Evolutionary conservation across 2,329 filamentous ascomycete genomes (phyloP), one percentile per base, ranked within the genome.

Genomic region (Phialophora macrospora): DNA sequence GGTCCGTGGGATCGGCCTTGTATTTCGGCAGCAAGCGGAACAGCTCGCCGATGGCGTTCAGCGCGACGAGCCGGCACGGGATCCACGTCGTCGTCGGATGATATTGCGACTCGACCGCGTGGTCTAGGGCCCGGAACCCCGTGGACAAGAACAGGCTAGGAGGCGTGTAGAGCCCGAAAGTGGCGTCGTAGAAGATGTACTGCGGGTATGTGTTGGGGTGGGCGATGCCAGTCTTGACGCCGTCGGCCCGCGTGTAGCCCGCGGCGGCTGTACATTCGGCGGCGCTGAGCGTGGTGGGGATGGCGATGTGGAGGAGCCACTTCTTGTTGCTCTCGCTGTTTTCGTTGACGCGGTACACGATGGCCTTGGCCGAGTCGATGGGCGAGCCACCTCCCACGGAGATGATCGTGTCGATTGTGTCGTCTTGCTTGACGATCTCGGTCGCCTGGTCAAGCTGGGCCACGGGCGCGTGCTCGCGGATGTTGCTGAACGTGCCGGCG

Each of bases 391-490:
- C 84, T 5, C 84, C 84, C 20, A 87, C 80, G 51, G 77, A 80
- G 64, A 87, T 83, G 52, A 87, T 79, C 0, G 83, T 85, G 71
- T 86, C 84, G 59, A 86, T 81, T 38, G 70, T 75, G 1, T 71
- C 55, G 66, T 85, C 81, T 17, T 78, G 74, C 52, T 76, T 68
- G 6, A 86, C 81, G 1, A 80, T 69, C 12, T 80, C 74, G 0
- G 82, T 83, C 1, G 84, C 83, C 70, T 83, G 77, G 70, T 85
- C 83, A 0, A 86, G 76, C 52, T 85, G 76, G 3, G 80, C 80
- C n/a, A 85, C 76, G 1, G 84, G 84, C 2, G 83, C 83, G 73
- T 86, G 84, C 69, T 86, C 80, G 56, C 80, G 80, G 65, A 87
- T 86, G 69, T 82, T 81, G 68, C 77, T 77, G 72, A 85, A 86